These are phyloP conservation scores for Diaporthe nobilis DNA, from an alignment of 2,329 filamentous ascomycete genomes.

Conservation along the genomic window DNA sequence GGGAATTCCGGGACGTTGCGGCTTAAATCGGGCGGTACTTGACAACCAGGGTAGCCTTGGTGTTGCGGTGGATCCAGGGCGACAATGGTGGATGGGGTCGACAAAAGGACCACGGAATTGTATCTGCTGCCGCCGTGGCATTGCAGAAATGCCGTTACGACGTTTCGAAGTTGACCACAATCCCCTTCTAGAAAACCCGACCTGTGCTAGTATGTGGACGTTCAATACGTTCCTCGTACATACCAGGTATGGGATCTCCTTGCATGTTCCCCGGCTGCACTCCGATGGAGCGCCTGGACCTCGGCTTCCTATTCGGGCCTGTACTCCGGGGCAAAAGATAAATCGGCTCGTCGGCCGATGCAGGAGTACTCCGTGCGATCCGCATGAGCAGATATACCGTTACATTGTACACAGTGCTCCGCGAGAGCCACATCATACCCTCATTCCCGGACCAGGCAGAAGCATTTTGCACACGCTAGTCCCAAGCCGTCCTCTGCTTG, in stretches of 20 bases:
- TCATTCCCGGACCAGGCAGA: conserved; percentile 33
- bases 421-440: background rate
- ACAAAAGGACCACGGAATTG: conserved; percentile 30
- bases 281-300: conserved; percentile 29
- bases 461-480: conserved; percentile 25
- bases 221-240: background rate
- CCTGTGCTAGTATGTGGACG: conserved; percentile 4
- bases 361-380: conserved; percentile 31
- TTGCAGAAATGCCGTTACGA: conserved; percentile 28
- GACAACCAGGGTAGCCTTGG: background rate
- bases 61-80: conserved; percentile 10
- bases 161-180: conserved; percentile 5
- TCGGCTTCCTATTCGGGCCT: conserved; percentile 37
- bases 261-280: conserved; percentile 41
- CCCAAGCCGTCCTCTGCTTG: conserved; percentile 12
- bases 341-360: conserved; percentile 33
- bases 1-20: background rate
- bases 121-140: conserved; percentile 9
- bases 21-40: conserved; percentile 26
- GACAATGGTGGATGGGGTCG: conserved; percentile 2
- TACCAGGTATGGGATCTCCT: conserved; percentile 33
- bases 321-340: conserved; percentile 35
- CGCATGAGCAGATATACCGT: conserved; percentile 26
- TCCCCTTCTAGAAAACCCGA: conserved; percentile 36
- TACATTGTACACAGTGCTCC: conserved; percentile 17